A percentile compares a stretch with the other conserved stretches of the same genome.
Evolutionary conservation across 176 grass and related monocot species (phyloP).

Genomic region (Carex littledalei): DNA sequence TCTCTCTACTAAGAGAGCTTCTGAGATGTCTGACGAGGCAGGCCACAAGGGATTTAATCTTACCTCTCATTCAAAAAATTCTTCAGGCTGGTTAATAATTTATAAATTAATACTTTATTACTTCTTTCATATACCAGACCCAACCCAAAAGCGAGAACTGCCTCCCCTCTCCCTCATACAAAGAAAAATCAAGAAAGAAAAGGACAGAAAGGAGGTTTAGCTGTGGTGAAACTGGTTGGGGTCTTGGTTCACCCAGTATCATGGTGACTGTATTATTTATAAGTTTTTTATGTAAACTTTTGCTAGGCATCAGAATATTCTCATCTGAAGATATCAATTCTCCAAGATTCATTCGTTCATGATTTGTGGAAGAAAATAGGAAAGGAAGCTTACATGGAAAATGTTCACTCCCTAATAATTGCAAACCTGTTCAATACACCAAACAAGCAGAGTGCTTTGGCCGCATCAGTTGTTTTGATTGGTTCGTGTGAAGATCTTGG

Average conservation of each 20-base stretch:
- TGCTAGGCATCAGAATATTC: conserved; percentile 68
- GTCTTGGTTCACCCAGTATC: conserved; percentile 21
- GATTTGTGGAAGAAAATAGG: conserved; percentile 92
- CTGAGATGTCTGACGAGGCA: conserved; percentile 59
- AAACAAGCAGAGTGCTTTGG: conserved; percentile 64
- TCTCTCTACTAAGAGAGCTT: conserved; percentile 75
- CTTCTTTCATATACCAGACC: background rate
- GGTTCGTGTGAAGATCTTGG: conserved; percentile 94
- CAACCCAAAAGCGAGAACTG: background rate
- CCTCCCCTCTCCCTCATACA: background rate
- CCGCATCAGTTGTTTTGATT: conserved; percentile 76
- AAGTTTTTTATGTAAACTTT: conserved; percentile 31
- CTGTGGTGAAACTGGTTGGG: background rate
- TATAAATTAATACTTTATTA: conserved; percentile 22
- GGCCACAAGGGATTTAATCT: conserved; percentile 56
- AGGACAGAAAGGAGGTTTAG: background rate
- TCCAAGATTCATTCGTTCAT: conserved; percentile 86
- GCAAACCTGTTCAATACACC: conserved; percentile 71
- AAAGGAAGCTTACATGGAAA: conserved; percentile 78
- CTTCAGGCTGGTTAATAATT: conserved; percentile 84
- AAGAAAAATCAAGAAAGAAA: conserved; percentile 11
- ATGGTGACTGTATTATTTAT: conserved; percentile 23
- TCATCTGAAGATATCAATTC: conserved; percentile 76
- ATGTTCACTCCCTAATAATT: conserved; percentile 68
- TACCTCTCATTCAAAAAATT: conserved; percentile 89